Base-by-base conservation (phyloP, 106 monocot genomes). In the Gastrodia elata region DNA sequence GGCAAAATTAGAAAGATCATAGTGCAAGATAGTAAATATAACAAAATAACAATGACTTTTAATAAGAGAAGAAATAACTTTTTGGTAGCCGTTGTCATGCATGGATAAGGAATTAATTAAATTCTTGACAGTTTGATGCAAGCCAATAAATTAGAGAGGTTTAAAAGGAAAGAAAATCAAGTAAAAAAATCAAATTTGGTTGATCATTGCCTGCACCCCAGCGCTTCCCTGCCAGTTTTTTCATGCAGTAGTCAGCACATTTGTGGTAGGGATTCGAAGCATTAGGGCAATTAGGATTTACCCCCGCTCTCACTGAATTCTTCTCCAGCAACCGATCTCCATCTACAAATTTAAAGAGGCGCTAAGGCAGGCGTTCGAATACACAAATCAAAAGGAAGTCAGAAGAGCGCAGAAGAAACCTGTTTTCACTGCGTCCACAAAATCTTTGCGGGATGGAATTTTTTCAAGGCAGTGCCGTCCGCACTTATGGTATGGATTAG, bases 401-500 rank as follows among this genome's bases (percentile, higher is more conserved):
- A 61, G 32, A 35, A 67, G 9, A 40, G 39, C 25, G 18, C 5
- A 25, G n/a, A 24, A 11, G 5, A 69, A 69, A 69, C 69, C 69
- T 69, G 26, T 3, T 40, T 15, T 34, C n/a, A 35, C 8, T 2
- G 33, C 67, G 16, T 67, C 36, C 36, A 67, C 34, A 9, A 67
- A 37, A 67, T 67, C 20, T 37, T 37, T 36, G 33, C 67, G 36
- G 27, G 15, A 5, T 15, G 69, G 69, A 69, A 69, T 39, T 4
- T 41, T 41, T 15, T 40, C 69, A 39, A 69, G 16, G 69, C 69
- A 69, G 69, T 69, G 40, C 3, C 69, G 69, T 9, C 25, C 69
- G 69, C 69, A 69, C 16, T 69, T 69, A 35, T 69, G 69, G 69
- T 69, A 69, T 22, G 69, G 40, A 69, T 69, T 61, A 40, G 69